phyloP scores from a whole-genome alignment of 2,329 filamentous ascomycete species.

The Keithomyces neogunnii region DNA sequence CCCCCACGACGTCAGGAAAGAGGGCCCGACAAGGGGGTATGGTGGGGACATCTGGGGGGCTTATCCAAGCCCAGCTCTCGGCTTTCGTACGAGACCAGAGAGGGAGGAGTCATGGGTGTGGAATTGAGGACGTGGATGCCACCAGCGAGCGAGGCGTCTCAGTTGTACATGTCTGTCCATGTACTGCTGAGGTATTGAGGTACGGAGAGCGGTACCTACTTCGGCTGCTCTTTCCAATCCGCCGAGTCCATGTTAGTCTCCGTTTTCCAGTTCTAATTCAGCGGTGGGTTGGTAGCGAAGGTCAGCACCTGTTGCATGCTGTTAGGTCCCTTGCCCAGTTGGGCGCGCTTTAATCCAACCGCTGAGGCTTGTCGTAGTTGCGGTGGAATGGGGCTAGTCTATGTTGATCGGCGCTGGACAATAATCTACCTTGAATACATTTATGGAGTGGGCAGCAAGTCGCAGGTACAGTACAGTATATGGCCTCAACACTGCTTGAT shows the following conservation, averaged over 20 bases:
- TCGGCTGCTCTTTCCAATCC: background rate
- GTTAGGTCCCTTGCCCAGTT: background rate
- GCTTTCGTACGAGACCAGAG: background rate
- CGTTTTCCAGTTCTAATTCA: background rate
- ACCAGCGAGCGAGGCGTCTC: no score
- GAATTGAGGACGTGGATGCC: no score
- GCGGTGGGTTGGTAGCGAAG: background rate
- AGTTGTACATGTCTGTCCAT: no score
- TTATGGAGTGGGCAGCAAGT: no score
- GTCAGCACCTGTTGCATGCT: background rate
- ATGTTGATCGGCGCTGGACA: background rate
- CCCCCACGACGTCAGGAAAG: slow-evolving; percentile 2
- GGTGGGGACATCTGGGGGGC: background rate
- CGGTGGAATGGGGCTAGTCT: background rate
- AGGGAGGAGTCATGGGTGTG: background rate
- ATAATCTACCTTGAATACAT: no score
- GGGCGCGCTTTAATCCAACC: background rate
- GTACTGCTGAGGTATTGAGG: no score
- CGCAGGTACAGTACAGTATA: no score
- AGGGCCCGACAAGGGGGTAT: background rate
- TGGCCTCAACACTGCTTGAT: no score
- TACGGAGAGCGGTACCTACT: no score
- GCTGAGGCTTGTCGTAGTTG: background rate
- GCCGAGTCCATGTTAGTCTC: background rate
- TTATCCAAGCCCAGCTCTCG: background rate